phyloP scores from a whole-genome alignment of 352 stramenopile genomes.

The Peronosclerospora sorghi region DNA sequence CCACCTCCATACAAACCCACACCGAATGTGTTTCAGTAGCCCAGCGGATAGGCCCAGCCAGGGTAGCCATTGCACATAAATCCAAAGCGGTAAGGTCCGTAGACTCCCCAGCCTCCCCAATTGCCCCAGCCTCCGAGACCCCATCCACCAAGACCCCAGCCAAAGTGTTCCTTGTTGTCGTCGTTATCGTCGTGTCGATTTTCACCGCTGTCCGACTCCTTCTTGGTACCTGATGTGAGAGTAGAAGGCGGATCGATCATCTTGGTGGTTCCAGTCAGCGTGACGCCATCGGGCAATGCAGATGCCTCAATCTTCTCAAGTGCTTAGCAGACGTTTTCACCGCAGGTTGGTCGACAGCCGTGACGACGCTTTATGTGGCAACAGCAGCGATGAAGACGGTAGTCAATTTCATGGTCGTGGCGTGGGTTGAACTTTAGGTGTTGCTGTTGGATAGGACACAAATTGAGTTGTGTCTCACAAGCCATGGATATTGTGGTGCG shows the following conservation, averaged over 20 bases:
- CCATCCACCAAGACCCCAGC: slow-evolving; percentile 1
- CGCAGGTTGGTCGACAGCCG: not conserved
- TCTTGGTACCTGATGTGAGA: not conserved
- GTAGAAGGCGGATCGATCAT: not conserved
- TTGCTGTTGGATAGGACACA: no score
- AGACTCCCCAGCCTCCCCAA: slow-evolving; percentile 10
- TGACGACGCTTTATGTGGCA: not conserved
- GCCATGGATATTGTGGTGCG: no score
- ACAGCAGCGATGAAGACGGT: slow-evolving; percentile 8
- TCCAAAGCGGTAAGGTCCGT: slow-evolving; percentile 83
- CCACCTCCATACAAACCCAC: slow-evolving; percentile 12
- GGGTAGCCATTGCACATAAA: slow-evolving; percentile 14
- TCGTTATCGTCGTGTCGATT: not conserved
- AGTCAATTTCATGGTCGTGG: slow-evolving; percentile 6
- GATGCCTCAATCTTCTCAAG: slow-evolving; percentile 1
- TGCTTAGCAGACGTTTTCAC: slow-evolving; percentile 6
- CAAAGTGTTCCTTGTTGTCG: not conserved
- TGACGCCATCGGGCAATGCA: not conserved
- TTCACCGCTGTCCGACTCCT: not conserved
- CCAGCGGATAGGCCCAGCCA: slow-evolving; percentile 28
- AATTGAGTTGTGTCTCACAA: no score
- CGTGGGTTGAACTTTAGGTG: not conserved
- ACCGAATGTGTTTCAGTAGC: slow-evolving; percentile 26
- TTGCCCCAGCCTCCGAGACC: slow-evolving; percentile 8
- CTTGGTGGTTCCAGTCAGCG: not conserved